Evolutionary conservation across 345 rosid species (phyloP).

Genomic region (Eucalyptus rudis): DNA sequence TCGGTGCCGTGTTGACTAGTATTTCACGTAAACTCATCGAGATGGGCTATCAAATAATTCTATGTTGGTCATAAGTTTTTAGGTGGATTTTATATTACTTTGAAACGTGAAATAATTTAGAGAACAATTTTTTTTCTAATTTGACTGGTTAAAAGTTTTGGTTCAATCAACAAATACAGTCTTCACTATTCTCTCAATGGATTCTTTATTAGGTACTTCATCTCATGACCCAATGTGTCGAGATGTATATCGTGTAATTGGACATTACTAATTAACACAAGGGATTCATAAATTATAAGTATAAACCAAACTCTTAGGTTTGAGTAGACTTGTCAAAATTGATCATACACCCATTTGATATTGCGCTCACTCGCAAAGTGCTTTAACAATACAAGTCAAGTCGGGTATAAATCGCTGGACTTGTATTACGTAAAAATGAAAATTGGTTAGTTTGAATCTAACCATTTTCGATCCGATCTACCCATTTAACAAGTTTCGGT

Average conservation of each 20-base stretch:
- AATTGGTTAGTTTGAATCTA: background rate
- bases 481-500: background rate
- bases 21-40: background rate
- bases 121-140: background rate
- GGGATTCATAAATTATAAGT: too few relatives aligned
- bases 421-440: too few relatives aligned
- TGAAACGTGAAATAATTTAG: background rate
- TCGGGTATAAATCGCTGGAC: fast-evolving
- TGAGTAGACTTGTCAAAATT: too few relatives aligned
- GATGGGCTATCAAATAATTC: background rate
- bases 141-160: background rate
- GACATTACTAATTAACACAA: background rate
- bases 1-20: background rate
- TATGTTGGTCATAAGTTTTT: background rate
- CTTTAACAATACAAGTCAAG: background rate
- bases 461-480: too few relatives aligned
- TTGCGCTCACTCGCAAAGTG: background rate
- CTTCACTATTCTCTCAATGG: background rate
- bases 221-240: background rate
- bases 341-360: too few relatives aligned
- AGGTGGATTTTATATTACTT: background rate
- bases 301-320: too few relatives aligned
- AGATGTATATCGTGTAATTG: background rate
- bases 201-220: background rate
- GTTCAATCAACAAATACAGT: background rate